Conservation (phyloP, 352 stramenopile species). For the Phytopythium helicoides region DNA sequence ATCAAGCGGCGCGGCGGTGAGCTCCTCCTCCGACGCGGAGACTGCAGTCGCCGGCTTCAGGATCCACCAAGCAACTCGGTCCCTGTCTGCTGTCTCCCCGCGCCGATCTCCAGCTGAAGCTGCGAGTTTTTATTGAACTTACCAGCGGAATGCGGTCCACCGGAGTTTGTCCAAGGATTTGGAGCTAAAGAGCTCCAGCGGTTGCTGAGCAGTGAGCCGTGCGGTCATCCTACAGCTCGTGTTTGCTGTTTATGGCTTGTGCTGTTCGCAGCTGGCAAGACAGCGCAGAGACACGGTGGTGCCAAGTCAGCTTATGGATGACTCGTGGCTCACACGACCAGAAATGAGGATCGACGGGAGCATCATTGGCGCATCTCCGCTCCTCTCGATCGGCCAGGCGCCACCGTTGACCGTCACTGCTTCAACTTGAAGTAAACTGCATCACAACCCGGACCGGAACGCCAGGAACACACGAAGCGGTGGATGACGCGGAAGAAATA, state of each 20-base stretch:
- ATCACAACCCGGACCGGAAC: neutral
- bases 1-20: constrained; percentile 15
- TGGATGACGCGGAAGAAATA: neutral
- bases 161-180: no score
- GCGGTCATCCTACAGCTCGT: neutral
- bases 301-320: neutral
- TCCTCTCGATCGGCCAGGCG: neutral
- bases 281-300: neutral
- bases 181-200: no score
- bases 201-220: neutral
- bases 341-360: no score
- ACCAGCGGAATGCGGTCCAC: no score
- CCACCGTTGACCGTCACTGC: neutral
- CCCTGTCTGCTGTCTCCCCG: constrained; percentile 3
- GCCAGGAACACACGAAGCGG: neutral
- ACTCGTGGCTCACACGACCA: neutral
- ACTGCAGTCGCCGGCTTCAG: neutral
- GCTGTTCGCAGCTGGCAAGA: neutral
- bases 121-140: no score
- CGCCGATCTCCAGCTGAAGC: no score
- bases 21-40: neutral
- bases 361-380: constrained; percentile 1
- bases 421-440: constrained; percentile 8
- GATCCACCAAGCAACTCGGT: neutral
- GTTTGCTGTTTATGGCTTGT: neutral